phyloP scores from a whole-genome alignment of 2,329 filamentous ascomycete species.

The Sordariomycetes sp. region DNA sequence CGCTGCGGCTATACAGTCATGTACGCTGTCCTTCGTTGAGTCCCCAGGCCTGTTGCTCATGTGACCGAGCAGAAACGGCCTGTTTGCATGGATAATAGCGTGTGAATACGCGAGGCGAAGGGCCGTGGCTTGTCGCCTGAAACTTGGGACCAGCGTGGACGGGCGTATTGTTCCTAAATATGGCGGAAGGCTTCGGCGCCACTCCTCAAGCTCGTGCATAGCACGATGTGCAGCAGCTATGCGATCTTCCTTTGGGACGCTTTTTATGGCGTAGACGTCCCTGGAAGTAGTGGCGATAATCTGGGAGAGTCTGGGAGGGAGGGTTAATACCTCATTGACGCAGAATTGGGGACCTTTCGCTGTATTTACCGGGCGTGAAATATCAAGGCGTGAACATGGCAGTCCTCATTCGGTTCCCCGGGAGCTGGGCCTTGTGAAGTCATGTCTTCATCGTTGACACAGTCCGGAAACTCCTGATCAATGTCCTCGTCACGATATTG shows the following conservation, averaged over 20 bases:
- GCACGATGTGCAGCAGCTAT: conserved; percentile 24
- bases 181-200: conserved; percentile 27
- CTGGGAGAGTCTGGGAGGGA: conserved; percentile 17
- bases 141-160: conserved; percentile 31
- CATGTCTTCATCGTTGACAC: conserved; percentile 47
- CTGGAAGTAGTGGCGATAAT: conserved; percentile 27
- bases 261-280: conserved; percentile 26
- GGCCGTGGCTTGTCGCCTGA: conserved; percentile 37
- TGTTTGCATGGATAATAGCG: background rate
- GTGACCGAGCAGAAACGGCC: background rate
- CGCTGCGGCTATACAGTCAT: conserved; percentile 24
- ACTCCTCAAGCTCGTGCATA: conserved; percentile 25
- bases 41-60: background rate
- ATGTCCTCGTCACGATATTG: conserved; percentile 54
- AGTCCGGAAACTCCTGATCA: conserved; percentile 46
- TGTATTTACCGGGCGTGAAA: conserved; percentile 27
- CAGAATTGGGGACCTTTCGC: background rate
- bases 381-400: conserved; percentile 36
- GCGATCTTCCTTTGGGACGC: conserved; percentile 22
- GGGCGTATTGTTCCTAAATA: conserved; percentile 31
- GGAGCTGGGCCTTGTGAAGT: conserved; percentile 24
- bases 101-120: conserved; percentile 33
- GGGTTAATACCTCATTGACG: background rate
- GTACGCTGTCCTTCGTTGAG: conserved; percentile 20
- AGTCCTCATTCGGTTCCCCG: conserved; percentile 21